phyloP scores from a whole-genome alignment of 306 rosid genomes.

The Herpetospermum pedunculosum region DNA sequence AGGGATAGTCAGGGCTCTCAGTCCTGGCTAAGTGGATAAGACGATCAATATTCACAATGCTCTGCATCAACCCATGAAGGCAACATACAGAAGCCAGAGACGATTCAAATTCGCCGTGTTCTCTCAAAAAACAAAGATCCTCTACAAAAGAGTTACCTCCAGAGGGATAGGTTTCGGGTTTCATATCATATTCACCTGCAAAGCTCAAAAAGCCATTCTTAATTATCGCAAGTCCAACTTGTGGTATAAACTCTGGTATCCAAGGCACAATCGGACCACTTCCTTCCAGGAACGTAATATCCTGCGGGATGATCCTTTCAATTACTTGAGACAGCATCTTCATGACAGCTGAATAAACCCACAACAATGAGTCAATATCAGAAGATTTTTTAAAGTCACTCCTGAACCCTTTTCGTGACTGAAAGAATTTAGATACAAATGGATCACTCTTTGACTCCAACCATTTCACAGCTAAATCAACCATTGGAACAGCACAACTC shows the following conservation, averaged over 20 bases:
- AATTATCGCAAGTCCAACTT: slow-evolving; percentile 64
- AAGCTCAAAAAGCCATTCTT: slow-evolving; percentile 39
- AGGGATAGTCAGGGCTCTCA: slow-evolving; percentile 20
- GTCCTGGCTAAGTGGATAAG: slow-evolving; percentile 55
- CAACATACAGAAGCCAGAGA: slow-evolving; percentile 76
- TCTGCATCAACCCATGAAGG: slow-evolving; percentile 47
- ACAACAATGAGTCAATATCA: too few relatives aligned
- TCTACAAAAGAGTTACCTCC: slow-evolving; percentile 46
- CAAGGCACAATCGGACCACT: slow-evolving; percentile 50
- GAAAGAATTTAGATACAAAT: slow-evolving; percentile 32
- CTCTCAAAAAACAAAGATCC: slow-evolving; percentile 46
- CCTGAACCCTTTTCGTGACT: slow-evolving; percentile 20
- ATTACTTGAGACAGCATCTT: slow-evolving; percentile 67
- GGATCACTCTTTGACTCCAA: slow-evolving; percentile 53
- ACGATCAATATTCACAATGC: slow-evolving; percentile 34
- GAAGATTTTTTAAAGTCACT: too few relatives aligned
- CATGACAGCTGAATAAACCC: slow-evolving; percentile 64
- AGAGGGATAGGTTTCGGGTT: slow-evolving; percentile 18
- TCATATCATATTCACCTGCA: slow-evolving; percentile 24
- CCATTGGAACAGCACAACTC: slow-evolving; percentile 84
- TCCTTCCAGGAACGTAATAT: slow-evolving; percentile 22
- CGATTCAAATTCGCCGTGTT: slow-evolving; percentile 41
- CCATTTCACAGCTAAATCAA: slow-evolving; percentile 79
- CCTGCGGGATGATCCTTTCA: slow-evolving; percentile 49
- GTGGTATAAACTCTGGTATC: slow-evolving; percentile 90